Base-by-base conservation (phyloP, 257 asterid genomes). In the Salvia hispanica region DNA sequence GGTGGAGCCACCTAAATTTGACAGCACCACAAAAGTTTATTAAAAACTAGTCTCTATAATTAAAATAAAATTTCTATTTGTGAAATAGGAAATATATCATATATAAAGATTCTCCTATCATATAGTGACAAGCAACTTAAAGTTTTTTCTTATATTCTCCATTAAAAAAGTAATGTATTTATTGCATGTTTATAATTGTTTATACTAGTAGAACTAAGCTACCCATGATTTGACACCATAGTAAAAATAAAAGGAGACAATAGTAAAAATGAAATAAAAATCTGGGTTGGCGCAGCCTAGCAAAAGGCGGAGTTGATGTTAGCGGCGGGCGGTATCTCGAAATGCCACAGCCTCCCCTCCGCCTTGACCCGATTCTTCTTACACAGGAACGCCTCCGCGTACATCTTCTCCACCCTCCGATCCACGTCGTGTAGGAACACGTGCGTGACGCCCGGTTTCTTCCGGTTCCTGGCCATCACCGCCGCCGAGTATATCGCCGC, bases 401-500 rank as follows among this genome's bases (percentile, higher is more conserved):
- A 93, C 74, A 71, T 78, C 67, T 81, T 86, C 87, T 93, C 97
- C 57, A 93, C 95, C 58, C 62, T 72, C 12, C 97, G 91, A 60
- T 90, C 84, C 76, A 90, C 90, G 55, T 93, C 98, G 66, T 90
- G 98, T 80, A 93, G 25, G 45, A 86, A 82, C 34, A 93, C 86
- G 69, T 93, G 93, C 52, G 96, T 92, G 57, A 62, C 80, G 0
- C 97, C 97, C 0, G 90, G 14, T 51, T 72, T 47, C n/a, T 77
- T 86, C 81, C 97, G 52, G 58, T 86, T 86, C 67, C 94, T 76
- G 42, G 96, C 96, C 96, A 93, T 88, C 46, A 93, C 90, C 6
- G 96, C 97, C 16, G 90, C 92, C 5, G 97, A 93, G 63, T 88
- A 93, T 13, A 93, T 88, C 48, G 96, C 93, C 10, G 94, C 84